Evolutionary conservation across 129 eudicot genomes (phyloP), one percentile per base, ranked within the genome.

Genomic region (Chrysanthemum makinoi): DNA sequence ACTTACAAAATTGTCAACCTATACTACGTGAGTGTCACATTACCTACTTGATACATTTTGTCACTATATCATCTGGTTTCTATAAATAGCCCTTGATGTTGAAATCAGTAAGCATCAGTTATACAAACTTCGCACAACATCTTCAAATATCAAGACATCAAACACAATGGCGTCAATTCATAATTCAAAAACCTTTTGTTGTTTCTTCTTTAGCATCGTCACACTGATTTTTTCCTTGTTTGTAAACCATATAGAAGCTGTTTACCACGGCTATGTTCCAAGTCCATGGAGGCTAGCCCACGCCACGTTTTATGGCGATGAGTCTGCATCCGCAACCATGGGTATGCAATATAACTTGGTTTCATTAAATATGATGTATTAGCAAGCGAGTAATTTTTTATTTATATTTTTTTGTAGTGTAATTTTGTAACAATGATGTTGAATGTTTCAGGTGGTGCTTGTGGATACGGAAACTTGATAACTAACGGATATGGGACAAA

Each of bases 301-400:
- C 26, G 96, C 97, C 65, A 91, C 96, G 0, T 91, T 91, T 69
- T 91, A 88, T 48, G 96, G 97, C 0, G 96, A 91, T n/a, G 96
- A 88, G 70, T 62, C 88, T 39, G 96, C 90, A 26, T 80, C 93
- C 43, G 88, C 59, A 64, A 91, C 97, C 18, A 91, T 88, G 90
- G 96, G 96, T 91, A 47, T 2, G 79, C 67, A 18, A 61, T 24
- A 39, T 39, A 22, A 10, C 20, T 22, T 26, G 8, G 3, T 8
- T 10, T 57, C 2, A 1, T 16, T 30, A 30, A 30, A 2, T 58
- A 4, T 53, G 2, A 10, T 22, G 8, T 14, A 12, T n/a, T 62
- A 62, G 48, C 47, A 10, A 62, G 60, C 26, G 16, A 54, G 60
- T 15, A 16, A 16, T 28, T 15, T 14, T 0, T 55, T n/a, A 14